These are phyloP conservation scores for Blastocystis sp. DNA, from an alignment of 352 stramenopile species.

Conservation along the genomic window DNA sequence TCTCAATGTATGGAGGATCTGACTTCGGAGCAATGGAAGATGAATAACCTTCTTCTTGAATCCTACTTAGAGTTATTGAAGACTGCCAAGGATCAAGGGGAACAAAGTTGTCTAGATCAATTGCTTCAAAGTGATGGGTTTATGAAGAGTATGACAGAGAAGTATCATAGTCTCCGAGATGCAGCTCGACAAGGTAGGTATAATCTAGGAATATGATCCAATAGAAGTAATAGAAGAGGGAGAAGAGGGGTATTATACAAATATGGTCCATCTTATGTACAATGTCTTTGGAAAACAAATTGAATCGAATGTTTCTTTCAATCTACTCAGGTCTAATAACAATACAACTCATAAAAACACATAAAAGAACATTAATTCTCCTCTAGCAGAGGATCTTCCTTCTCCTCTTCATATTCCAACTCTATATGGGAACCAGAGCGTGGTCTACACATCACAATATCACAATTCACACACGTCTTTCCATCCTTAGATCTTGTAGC, in stretches of 20 bases:
- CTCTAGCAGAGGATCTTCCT: conserved; percentile 34
- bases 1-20: conserved; percentile 3
- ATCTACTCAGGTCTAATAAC: not conserved
- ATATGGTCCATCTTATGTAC: conserved; percentile 33
- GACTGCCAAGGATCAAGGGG: not conserved
- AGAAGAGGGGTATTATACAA: conserved; percentile 24
- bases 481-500: not conserved
- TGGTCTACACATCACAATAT: not conserved
- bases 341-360: not conserved
- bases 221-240: conserved; percentile 31
- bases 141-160: not conserved
- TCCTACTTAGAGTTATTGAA: conserved; percentile 20
- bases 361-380: conserved; percentile 62
- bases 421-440: conserved; percentile 4
- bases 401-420: conserved; percentile 57
- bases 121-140: conserved; percentile 14
- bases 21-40: not conserved
- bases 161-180: not conserved
- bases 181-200: not conserved
- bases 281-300: not conserved
- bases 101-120: conserved; percentile 14
- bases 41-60: not conserved
- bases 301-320: not conserved
- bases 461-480: not conserved
- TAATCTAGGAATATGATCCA: not conserved